Percentiles rank a stretch among this genome's conserved stretches.
These are phyloP conservation scores for Ceratocystiopsis brevicomis DNA, from an alignment of 2,329 filamentous ascomycete genomes.

Conservation along the genomic window DNA sequence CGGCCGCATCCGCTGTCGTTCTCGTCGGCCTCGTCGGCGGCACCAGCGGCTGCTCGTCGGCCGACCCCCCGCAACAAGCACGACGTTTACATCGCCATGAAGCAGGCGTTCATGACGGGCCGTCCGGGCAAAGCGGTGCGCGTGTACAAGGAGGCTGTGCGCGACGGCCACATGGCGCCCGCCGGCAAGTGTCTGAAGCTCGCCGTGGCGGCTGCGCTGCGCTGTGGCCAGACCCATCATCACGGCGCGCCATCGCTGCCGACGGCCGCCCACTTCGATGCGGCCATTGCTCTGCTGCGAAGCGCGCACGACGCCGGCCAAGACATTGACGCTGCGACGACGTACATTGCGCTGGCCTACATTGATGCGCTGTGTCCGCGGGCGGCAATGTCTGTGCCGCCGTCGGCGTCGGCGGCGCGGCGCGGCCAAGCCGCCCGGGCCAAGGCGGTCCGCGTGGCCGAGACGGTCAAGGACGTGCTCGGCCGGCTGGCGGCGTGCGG, in stretches of 20 bases:
- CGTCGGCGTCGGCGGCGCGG: neutral
- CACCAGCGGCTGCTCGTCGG: slow-evolving; percentile 5
- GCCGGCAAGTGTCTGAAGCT: slow-evolving; percentile 26
- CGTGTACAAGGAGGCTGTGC: slow-evolving; percentile 21
- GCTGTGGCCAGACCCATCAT: slow-evolving; percentile 9
- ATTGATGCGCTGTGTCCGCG: slow-evolving; percentile 17
- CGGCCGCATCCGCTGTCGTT: slow-evolving; percentile 13
- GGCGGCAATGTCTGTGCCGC: neutral
- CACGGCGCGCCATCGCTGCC: neutral
- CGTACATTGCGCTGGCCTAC: slow-evolving; percentile 20
- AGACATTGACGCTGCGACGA: slow-evolving; percentile 22
- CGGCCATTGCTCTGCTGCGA: slow-evolving; percentile 22
- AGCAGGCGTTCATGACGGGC: slow-evolving; percentile 17
- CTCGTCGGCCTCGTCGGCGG: slow-evolving; percentile 1
- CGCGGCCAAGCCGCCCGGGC: neutral
- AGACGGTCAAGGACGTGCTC: slow-evolving; percentile 10
- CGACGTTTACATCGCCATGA: slow-evolving; percentile 22
- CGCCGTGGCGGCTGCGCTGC: slow-evolving; percentile 25
- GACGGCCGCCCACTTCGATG: slow-evolving; percentile 5
- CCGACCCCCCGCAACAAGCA: slow-evolving; percentile 10
- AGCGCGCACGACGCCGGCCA: slow-evolving; percentile 21
- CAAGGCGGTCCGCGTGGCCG: slow-evolving; percentile 8
- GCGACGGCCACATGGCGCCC: slow-evolving; percentile 16
- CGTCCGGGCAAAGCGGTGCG: slow-evolving; percentile 16
- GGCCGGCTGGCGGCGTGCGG: slow-evolving; percentile 9